These are phyloP conservation scores for Panaeolus papilionaceus DNA, from an alignment of 768 basidiomycete genomes.

Conservation along the genomic window DNA sequence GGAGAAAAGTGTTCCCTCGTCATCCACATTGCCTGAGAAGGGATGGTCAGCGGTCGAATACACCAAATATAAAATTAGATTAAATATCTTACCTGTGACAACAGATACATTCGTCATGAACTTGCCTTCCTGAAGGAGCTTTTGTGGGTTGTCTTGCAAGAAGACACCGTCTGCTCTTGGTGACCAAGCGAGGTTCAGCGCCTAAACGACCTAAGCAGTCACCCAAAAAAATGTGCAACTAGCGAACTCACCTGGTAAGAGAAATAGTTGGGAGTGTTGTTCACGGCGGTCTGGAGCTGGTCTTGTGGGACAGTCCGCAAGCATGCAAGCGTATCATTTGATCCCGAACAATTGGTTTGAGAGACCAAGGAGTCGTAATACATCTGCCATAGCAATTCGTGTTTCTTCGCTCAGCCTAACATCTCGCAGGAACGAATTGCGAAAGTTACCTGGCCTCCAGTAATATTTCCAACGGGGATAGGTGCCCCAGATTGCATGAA, in stretches of 20 bases:
- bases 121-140: slow-evolving; percentile 38
- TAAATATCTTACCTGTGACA: slow-evolving; percentile 19
- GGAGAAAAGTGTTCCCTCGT: slow-evolving; percentile 45
- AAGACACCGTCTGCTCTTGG: slow-evolving; percentile 48
- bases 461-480: slow-evolving; percentile 30
- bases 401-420: neutral
- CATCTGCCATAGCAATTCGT: slow-evolving; percentile 19
- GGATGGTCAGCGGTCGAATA: neutral
- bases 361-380: slow-evolving; percentile 54
- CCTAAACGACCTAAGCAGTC: slow-evolving; percentile 31
- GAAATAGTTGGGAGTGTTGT: slow-evolving; percentile 49
- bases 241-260: slow-evolving; percentile 44
- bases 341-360: slow-evolving; percentile 44
- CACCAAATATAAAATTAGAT: slow-evolving; percentile 11
- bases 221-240: slow-evolving; percentile 27
- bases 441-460: slow-evolving; percentile 29
- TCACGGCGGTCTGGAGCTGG: slow-evolving; percentile 47
- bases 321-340: slow-evolving; percentile 51
- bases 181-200: slow-evolving; percentile 40
- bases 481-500: slow-evolving; percentile 36
- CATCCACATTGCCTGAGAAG: slow-evolving; percentile 41
- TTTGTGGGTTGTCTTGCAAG: slow-evolving; percentile 37
- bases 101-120: slow-evolving; percentile 36
- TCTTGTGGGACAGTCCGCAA: slow-evolving; percentile 46
- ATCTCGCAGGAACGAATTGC: neutral